A percentile compares a stretch with the other conserved stretches of the same genome.
phyloP scores from a whole-genome alignment of 2,329 filamentous ascomycete genomes.

The Diaporthe batatas region DNA sequence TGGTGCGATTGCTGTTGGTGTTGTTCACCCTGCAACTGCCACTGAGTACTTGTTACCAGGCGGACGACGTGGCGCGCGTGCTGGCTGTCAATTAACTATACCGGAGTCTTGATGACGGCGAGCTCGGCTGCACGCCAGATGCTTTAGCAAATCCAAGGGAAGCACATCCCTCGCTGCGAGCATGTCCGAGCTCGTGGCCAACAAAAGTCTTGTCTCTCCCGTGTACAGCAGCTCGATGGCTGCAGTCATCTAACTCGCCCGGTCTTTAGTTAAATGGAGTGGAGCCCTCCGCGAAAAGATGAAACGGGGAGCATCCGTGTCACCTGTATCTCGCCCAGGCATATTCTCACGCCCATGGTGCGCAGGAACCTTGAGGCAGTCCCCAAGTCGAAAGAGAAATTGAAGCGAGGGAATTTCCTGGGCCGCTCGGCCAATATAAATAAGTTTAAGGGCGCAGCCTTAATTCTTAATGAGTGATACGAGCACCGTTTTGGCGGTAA shows the following conservation, averaged over 20 bases:
- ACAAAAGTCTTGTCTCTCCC: slow-evolving; percentile 72
- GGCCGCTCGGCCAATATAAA: slow-evolving; percentile 68
- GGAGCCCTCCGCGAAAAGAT: slow-evolving; percentile 60
- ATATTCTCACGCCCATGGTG: slow-evolving; percentile 80
- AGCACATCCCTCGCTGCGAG: slow-evolving; percentile 70
- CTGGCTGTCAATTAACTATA: slow-evolving; percentile 80
- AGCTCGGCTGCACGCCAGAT: slow-evolving; percentile 77
- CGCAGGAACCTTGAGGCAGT: slow-evolving; percentile 77
- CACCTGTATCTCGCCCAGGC: slow-evolving; percentile 77
- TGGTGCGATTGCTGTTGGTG: slow-evolving; percentile 78
- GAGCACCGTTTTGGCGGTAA: slow-evolving; percentile 74
- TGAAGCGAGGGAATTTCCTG: slow-evolving; percentile 82
- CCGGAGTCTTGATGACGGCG: slow-evolving; percentile 77
- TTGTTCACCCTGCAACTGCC: slow-evolving; percentile 73
- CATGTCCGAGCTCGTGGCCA: slow-evolving; percentile 67
- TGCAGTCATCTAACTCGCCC: slow-evolving; percentile 72
- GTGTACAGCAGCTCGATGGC: slow-evolving; percentile 78
- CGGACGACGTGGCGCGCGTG: slow-evolving; percentile 70
- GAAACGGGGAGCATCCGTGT: slow-evolving; percentile 71
- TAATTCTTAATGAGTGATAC: slow-evolving; percentile 73
- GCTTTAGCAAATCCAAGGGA: slow-evolving; percentile 63
- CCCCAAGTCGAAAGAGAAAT: slow-evolving; percentile 70
- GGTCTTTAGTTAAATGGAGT: slow-evolving; percentile 73
- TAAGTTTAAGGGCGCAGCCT: slow-evolving; percentile 72
- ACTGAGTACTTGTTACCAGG: slow-evolving; percentile 69